Evolutionary conservation across 1,284 basidiomycete species (phyloP), one percentile per base, ranked within the genome.

Genomic region (Pterula multifida): DNA sequence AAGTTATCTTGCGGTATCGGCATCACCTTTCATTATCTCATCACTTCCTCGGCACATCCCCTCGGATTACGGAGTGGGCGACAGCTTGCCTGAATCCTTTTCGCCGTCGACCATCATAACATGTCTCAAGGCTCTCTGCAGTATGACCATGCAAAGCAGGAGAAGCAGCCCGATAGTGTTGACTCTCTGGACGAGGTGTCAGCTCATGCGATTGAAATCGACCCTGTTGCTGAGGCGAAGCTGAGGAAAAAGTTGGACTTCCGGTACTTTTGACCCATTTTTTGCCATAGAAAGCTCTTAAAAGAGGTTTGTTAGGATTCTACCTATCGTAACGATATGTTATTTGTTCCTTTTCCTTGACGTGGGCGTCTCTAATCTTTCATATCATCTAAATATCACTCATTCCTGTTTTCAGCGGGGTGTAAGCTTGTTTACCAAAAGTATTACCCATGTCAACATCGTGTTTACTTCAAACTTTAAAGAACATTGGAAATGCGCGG

Each of bases 301-400:
- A 32, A 32, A 15, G 6, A 32, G 28, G 28, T 6, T 32, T 32
- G 28, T 9, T 23, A 53, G 52, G 13, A 28, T 53, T 26, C 50
- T 53, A 3, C 52, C 52, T 6, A 25, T 53, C 9, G 39, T 45
- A 11, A 36, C 52, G 12, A 15, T 53, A 13, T 21, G 19, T 32
- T 53, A 48, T 25, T 47, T 32, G 21, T 39, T 50, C 13, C 17
- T 48, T 23, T 53, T 53, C 36, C 17, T 53, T 11, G 52, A 53
- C 25, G 52, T 53, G 19, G 39, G 52, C 48, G 52, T 36, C 46
- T 11, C 24, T 23, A 13, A 6, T 25, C 23, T 19, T 44, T 44
- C 39, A 9, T 19, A 6, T 44, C 39, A 9, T 44, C 17, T 19
- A 19, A 44, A 44, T 24, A 6, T 24, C n/a, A 44, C 19, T 46